phyloP scores from a whole-genome alignment of 75 land plant species.

The Sequoia sempervirens region DNA sequence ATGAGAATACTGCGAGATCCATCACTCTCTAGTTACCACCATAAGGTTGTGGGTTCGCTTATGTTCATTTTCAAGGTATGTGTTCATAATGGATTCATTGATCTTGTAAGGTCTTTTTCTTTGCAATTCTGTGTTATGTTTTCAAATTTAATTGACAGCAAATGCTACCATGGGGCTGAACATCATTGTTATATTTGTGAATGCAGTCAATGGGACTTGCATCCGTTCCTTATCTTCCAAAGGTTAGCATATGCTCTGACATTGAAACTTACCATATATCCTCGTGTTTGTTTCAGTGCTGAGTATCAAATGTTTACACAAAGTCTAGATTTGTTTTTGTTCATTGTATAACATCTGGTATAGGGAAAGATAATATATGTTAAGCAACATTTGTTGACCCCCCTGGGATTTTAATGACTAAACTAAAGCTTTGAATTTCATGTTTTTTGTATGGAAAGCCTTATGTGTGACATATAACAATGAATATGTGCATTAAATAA shows the following conservation, averaged over 20 bases:
- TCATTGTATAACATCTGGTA: neutral
- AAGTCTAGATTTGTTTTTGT: neutral
- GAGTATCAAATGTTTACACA: neutral
- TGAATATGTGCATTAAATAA: neutral
- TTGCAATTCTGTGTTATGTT: neutral
- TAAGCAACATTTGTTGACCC: neutral
- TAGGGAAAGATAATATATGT: neutral
- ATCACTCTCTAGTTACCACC: conserved; percentile 90
- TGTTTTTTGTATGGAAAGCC: neutral
- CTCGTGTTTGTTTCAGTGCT: neutral
- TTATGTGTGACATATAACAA: neutral
- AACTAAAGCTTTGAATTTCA: neutral
- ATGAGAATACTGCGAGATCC: conserved; percentile 96
- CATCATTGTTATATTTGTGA: neutral
- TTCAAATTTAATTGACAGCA: neutral
- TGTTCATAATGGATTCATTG: neutral
- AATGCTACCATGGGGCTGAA: neutral
- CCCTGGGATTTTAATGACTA: neutral
- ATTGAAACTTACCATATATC: neutral
- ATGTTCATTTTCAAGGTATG: conserved; percentile 97
- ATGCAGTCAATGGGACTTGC: conserved; percentile 93
- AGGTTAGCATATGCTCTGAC: conserved; percentile 48
- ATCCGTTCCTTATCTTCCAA: conserved; percentile 91
- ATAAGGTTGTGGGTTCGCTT: conserved; percentile 90
- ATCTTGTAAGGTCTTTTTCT: neutral